Base-by-base conservation (phyloP, 2,329 filamentous ascomycete genomes). In the Colletotrichum agaves region DNA sequence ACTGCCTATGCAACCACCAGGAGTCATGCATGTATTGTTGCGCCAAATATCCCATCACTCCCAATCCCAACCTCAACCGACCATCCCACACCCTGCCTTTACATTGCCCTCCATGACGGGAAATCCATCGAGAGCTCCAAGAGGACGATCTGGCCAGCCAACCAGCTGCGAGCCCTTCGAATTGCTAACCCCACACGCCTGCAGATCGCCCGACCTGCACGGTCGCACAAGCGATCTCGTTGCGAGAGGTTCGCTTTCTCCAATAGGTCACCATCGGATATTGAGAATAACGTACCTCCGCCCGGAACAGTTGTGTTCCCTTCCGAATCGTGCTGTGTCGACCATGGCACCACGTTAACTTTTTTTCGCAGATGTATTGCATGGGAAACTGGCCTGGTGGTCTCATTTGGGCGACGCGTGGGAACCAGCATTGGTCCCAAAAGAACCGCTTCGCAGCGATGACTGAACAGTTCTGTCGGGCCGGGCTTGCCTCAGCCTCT, bases 191-290 rank as follows among this genome's bases (percentile, higher is more conserved):
- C 62, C 66, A 67, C 56, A 49, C 58, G 50, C 56, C 49, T 62
- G 66, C 57, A 69, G 63, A 69, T 67, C 66, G 57, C 46, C 56
- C 47, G 41, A 17, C 23, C 55, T 31, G 52, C 31, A 55, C 47
- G 35, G 39, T 55, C 47, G 41, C 53, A 49, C 23, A 44, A 68
- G 65, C 47, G 47, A 64, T 68, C 53, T 44, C 35, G 15, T 59
- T 41, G 52, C 39, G 12, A 35, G 46, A 52, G 35, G 58, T 37
- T 52, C 58, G 19, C 19, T 60, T 52, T 61, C 53, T 56, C 61
- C 65, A 68, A 65, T 68, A 10, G 17, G 47, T 55, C 41, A 55
- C 39, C 39, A 23, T 60, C 55, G 53, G 65, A 60, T 59, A 43
- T 52, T 31, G 41, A 47, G 23, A 43, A 27, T 12, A 13, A 12